A percentile compares a stretch with the other conserved stretches of the same genome.
Evolutionary conservation across 192 early-diverging fungal species (phyloP).

Genomic region (Coemansia furcata): DNA sequence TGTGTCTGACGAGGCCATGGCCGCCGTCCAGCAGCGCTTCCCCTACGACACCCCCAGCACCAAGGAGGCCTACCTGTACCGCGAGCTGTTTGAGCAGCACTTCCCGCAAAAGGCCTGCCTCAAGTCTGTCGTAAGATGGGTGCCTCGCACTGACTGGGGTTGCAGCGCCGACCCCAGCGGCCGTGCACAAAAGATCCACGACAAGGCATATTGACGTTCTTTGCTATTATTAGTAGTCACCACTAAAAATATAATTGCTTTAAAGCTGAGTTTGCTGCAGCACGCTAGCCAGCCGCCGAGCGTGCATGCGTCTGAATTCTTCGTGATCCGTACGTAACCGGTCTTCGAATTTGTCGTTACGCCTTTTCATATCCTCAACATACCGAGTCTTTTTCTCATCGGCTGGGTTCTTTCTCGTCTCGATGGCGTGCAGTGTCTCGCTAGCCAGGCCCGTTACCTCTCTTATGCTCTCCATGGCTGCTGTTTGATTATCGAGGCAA

Average conservation of each 20-base stretch:
- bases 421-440: not conserved
- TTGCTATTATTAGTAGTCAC: not conserved
- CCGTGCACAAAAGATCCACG: slow-evolving; percentile 92
- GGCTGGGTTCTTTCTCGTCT: not conserved
- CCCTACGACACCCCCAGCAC: slow-evolving; percentile 88
- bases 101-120: slow-evolving; percentile 92
- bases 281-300: slow-evolving; percentile 16
- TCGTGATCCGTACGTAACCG: slow-evolving; percentile 19
- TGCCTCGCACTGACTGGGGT: slow-evolving; percentile 96
- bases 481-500: not conserved
- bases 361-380: slow-evolving; percentile 6
- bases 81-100: slow-evolving; percentile 88
- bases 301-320: slow-evolving; percentile 29
- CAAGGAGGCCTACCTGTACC: slow-evolving; percentile 97
- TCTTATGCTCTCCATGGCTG: not conserved
- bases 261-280: slow-evolving; percentile 4
- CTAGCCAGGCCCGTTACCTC: not conserved
- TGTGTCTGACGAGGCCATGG: slow-evolving; percentile 79
- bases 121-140: slow-evolving; percentile 91
- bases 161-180: slow-evolving; percentile 97
- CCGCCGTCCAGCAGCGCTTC: slow-evolving; percentile 65
- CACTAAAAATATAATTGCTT: not conserved
- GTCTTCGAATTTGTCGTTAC: slow-evolving; percentile 17
- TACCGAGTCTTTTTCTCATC: not conserved
- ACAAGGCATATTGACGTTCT: slow-evolving; percentile 33